Base-by-base conservation (phyloP, 208 protist genomes). In the Leishmania amazonensis region DNA sequence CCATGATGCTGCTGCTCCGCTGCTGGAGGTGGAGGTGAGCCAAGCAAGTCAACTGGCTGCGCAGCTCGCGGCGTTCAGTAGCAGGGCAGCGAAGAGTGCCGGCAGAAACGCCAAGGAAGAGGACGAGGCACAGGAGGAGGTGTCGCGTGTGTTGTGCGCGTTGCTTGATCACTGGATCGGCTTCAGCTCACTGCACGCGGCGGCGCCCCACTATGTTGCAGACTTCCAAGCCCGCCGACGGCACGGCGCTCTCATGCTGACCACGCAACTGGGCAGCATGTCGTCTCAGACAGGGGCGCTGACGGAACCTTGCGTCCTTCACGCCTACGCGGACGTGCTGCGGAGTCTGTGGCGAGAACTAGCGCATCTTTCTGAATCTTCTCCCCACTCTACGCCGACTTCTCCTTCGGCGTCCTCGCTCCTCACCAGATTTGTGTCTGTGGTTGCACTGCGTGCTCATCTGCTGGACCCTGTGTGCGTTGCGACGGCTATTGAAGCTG, bases 21-120 rank as follows among this genome's bases (percentile, higher is more conserved):
- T 85, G 53, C 35, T 85, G 78, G 82, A 82, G 19, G 82, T 85
- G 40, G 73, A 82, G 65, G 78, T 85, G 78, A 65, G 47, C 35
- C 53, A 80, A 0, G 78, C 73, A 31, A 40, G n/a, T 7, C 78
- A 75, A 5, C 75, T 85, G n/a, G 73, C 78, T 0, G 74, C 73
- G 0, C 78, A 79, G 73, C 78, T 85, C 3, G 42, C 49, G 24
- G 73, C 62, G 31, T 74, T 70, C 11, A 74, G 78, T 28, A 75
- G 76, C 40, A 54, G 40, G 28, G 47, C 73, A 5, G 35, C 67
- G 67, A 60, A 24, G 28, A 60, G 38, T 31, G 21, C 21, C 47
- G 1, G 31, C 67, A 31, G 51, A 24, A 38, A 45, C 40, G 17
- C 19, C 6, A 65, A 64, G 11, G 68, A 60, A 1, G 49, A 67